phyloP scores from a whole-genome alignment of 2,329 filamentous ascomycete genomes.

The Beauveria bassiana region DNA sequence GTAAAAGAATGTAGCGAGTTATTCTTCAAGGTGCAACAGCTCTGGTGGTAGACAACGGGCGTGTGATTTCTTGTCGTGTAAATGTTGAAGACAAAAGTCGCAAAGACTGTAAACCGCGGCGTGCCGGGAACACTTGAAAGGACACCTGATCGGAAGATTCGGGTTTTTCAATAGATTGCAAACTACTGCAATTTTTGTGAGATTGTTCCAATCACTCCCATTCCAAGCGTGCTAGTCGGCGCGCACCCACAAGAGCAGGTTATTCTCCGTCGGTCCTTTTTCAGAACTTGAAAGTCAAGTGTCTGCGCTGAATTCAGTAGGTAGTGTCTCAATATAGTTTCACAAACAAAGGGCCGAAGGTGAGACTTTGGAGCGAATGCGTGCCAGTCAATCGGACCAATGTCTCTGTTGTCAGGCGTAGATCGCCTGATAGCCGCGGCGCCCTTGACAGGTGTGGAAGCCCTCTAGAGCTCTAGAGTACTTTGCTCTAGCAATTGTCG shows the following conservation, averaged over 20 bases:
- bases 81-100: neutral
- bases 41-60: neutral
- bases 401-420: constrained; percentile 5
- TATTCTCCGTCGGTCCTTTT: constrained; percentile 8
- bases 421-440: neutral
- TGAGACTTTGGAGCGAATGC: constrained; percentile 3
- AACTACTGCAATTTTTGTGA: neutral
- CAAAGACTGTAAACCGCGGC: neutral
- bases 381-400: constrained; percentile 9
- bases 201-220: neutral
- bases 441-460: neutral
- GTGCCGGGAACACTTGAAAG: neutral
- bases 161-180: neutral
- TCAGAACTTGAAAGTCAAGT: constrained; percentile 1
- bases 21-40: neutral
- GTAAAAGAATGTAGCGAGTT: neutral
- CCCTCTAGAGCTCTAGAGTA: neutral
- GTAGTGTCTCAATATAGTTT: neutral
- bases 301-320: neutral
- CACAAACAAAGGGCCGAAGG: constrained; percentile 9
- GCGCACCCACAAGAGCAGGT: neutral
- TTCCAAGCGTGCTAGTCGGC: constrained; percentile 5
- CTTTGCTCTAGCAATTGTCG: neutral
- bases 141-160: neutral
- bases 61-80: neutral